These are phyloP conservation scores for Zizania latifolia DNA, from an alignment of 176 grass and related monocot genomes.

Conservation along the genomic window DNA sequence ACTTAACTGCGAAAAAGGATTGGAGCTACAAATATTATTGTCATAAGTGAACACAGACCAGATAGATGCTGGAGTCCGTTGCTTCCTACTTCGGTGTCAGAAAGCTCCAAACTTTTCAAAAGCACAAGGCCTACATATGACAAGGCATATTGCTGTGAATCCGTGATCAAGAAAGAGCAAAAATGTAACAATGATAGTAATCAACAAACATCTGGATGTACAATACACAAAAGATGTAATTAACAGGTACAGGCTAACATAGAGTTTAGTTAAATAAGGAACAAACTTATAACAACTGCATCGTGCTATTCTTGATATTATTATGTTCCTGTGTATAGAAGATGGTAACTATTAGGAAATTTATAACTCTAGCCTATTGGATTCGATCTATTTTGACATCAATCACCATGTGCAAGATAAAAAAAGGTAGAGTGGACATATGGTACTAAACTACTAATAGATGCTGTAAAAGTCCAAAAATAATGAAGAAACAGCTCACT, in stretches of 20 bases:
- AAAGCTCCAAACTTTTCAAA: slow-evolving; percentile 73
- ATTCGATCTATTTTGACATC: not conserved
- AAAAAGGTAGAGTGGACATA: not conserved
- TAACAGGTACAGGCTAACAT: not conserved
- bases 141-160: not conserved
- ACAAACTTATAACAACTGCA: not conserved
- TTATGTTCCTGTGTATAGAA: not conserved
- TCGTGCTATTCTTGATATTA: not conserved
- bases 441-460: not conserved
- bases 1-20: not conserved
- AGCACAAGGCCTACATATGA: slow-evolving; percentile 63
- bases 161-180: not conserved
- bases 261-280: not conserved
- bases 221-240: not conserved
- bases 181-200: not conserved
- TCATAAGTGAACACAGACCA: slow-evolving; percentile 38
- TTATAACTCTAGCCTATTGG: not conserved
- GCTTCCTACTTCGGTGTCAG: slow-evolving; percentile 82
- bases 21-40: not conserved
- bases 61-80: slow-evolving; percentile 74
- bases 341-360: not conserved
- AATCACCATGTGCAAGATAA: not conserved
- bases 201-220: not conserved
- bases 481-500: slow-evolving; percentile 32
- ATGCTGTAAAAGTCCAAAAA: not conserved